These are phyloP conservation scores for Nigrograna mackinnonii DNA, from an alignment of 2,329 filamentous ascomycete species.

Conservation along the genomic window DNA sequence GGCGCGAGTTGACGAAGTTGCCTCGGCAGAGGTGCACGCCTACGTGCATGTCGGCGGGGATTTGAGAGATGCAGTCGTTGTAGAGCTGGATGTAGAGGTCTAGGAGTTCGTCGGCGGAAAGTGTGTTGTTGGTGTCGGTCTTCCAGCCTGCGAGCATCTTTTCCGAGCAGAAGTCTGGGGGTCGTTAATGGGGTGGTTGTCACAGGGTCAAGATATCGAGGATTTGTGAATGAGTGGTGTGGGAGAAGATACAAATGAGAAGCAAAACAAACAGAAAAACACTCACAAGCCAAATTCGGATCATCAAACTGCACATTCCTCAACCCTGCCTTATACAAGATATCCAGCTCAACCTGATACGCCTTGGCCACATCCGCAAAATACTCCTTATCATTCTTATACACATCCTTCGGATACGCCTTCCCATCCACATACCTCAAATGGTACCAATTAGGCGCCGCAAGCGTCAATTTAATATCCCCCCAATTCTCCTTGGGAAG, in stretches of 20 bases:
- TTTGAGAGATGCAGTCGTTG: conserved; percentile 67
- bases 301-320: conserved; percentile 50
- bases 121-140: conserved; percentile 66
- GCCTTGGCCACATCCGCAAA: conserved; percentile 47
- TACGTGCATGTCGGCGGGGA: conserved; percentile 70
- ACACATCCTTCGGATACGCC: conserved; percentile 45
- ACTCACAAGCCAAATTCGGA: conserved; percentile 45
- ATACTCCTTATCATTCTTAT: conserved; percentile 46
- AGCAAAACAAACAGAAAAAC: background rate
- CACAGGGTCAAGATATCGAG: too few species aligned
- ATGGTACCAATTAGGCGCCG: conserved; percentile 70
- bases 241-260: background rate
- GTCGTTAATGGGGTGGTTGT: too few species aligned
- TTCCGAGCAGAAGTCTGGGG: conserved; percentile 33
- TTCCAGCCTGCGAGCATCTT: conserved; percentile 41
- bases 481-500: conserved; percentile 63
- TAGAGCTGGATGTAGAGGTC: conserved; percentile 75
- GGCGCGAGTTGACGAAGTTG: conserved; percentile 46
- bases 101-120: conserved; percentile 68
- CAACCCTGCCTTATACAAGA: conserved; percentile 47
- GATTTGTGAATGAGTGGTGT: too few species aligned
- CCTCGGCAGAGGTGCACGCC: conserved; percentile 71
- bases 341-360: conserved; percentile 47
- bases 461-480: conserved; percentile 68
- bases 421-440: conserved; percentile 60